Conservation (phyloP, 257 asterid species). For the Solanum ahanhuiri region DNA sequence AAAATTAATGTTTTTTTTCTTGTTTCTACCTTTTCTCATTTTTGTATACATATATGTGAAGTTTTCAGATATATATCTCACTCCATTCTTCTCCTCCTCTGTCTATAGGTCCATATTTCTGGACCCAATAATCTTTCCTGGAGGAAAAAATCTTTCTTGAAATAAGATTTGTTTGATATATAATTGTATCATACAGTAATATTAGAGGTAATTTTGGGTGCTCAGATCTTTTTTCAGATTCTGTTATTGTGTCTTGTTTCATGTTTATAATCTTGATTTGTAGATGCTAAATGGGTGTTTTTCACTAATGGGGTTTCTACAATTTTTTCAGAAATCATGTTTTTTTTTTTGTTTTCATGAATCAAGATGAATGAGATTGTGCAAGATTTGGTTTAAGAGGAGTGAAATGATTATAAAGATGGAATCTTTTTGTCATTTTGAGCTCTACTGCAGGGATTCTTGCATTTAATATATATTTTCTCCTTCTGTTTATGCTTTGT, state of each 20-base stretch:
- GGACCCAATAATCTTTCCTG: neutral
- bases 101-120: neutral
- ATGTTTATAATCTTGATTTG: neutral
- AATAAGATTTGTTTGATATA: neutral
- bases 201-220: slow-evolving; percentile 1
- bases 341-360: neutral
- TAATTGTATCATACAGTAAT: neutral
- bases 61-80: neutral
- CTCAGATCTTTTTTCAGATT: slow-evolving; percentile 14
- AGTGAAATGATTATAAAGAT: neutral
- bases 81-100: neutral
- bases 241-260: slow-evolving; percentile 4
- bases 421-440: neutral
- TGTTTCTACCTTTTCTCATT: neutral
- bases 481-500: neutral
- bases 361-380: neutral
- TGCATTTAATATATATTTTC: neutral
- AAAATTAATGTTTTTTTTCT: neutral
- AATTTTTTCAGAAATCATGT: neutral
- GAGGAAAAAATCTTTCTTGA: neutral
- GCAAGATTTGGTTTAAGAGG: neutral
- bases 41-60: neutral
- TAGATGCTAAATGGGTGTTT: neutral
- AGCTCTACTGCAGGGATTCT: neutral
- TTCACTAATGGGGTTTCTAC: neutral